These are phyloP conservation scores for Bipolaris bicolor DNA, from an alignment of 2,329 filamentous ascomycete genomes.

Conservation along the genomic window DNA sequence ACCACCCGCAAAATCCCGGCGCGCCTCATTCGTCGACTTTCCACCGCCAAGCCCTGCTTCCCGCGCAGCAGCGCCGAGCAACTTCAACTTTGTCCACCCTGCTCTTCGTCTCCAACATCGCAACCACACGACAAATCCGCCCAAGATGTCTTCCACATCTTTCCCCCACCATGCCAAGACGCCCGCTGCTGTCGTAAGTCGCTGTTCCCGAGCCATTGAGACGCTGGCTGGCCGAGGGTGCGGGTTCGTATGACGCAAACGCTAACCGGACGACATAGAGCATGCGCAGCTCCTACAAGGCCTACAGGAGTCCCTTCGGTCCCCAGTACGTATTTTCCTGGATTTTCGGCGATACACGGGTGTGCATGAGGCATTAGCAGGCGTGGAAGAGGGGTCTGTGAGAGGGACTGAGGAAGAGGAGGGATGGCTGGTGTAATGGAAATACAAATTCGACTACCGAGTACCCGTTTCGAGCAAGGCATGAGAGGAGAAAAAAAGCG, in stretches of 20 bases:
- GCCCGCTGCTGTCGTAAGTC: slow-evolving; percentile 39
- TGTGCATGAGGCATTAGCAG: background rate
- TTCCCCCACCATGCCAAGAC: slow-evolving; percentile 33
- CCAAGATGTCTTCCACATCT: slow-evolving; percentile 27
- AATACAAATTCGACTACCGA: background rate
- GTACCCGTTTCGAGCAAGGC: background rate
- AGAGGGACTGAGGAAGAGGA: slow-evolving; percentile 4
- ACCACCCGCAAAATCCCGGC: slow-evolving; percentile 34
- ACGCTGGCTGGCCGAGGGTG: background rate
- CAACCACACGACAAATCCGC: slow-evolving; percentile 19
- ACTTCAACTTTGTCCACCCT: slow-evolving; percentile 19
- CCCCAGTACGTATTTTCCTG: slow-evolving; percentile 58
- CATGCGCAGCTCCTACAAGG: slow-evolving; percentile 51
- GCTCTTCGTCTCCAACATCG: slow-evolving; percentile 18
- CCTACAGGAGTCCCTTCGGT: slow-evolving; percentile 63
- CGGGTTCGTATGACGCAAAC: slow-evolving; percentile 8
- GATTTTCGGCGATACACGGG: slow-evolving; percentile 6
- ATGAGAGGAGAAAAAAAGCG: background rate
- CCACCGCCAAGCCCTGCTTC: slow-evolving; percentile 17
- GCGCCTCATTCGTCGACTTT: slow-evolving; percentile 23
- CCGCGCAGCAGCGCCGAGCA: slow-evolving; percentile 14
- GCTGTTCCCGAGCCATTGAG: slow-evolving; percentile 1
- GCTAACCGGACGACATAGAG: slow-evolving; percentile 33
- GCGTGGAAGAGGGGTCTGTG: background rate
- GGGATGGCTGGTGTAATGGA: background rate